Evolutionary conservation across 352 stramenopile genomes (phyloP).

Genomic region (Phytophthora sansomeana): DNA sequence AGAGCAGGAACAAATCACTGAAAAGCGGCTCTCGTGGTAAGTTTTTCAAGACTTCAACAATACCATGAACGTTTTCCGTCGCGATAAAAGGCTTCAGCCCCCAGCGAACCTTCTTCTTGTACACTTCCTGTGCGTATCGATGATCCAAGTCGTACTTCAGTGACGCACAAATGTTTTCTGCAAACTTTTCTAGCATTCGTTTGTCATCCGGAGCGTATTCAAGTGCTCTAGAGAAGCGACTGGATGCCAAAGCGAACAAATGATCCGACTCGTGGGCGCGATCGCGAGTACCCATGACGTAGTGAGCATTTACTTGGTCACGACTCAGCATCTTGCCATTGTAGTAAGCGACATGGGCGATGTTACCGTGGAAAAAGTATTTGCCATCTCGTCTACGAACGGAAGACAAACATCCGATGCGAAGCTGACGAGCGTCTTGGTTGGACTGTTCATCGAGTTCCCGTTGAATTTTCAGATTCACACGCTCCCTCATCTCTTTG

Average conservation of each 20-base stretch:
- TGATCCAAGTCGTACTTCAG: constrained; percentile 86
- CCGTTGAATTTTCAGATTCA: constrained; percentile 77
- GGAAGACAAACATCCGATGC: constrained; percentile 80
- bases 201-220: constrained; percentile 70
- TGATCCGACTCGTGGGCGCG: constrained; percentile 73
- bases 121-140: constrained; percentile 64
- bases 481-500: constrained; percentile 68
- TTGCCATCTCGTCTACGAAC: constrained; percentile 73
- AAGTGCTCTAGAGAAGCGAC: constrained; percentile 70
- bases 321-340: constrained; percentile 57
- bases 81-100: constrained; percentile 63
- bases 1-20: constrained; percentile 80
- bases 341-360: constrained; percentile 91
- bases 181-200: constrained; percentile 73
- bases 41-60: constrained; percentile 87
- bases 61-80: constrained; percentile 72
- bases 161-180: constrained; percentile 82
- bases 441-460: constrained; percentile 72
- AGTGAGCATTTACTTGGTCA: constrained; percentile 83
- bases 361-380: constrained; percentile 85
- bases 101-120: constrained; percentile 85
- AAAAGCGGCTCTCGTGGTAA: constrained; percentile 77
- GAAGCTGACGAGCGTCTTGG: constrained; percentile 61
- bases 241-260: constrained; percentile 78
- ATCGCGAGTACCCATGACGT: constrained; percentile 68